Evolutionary conservation across 345 rosid genomes (phyloP), one percentile per base, ranked within the genome.

Genomic region (Streptanthus diversifolius): DNA sequence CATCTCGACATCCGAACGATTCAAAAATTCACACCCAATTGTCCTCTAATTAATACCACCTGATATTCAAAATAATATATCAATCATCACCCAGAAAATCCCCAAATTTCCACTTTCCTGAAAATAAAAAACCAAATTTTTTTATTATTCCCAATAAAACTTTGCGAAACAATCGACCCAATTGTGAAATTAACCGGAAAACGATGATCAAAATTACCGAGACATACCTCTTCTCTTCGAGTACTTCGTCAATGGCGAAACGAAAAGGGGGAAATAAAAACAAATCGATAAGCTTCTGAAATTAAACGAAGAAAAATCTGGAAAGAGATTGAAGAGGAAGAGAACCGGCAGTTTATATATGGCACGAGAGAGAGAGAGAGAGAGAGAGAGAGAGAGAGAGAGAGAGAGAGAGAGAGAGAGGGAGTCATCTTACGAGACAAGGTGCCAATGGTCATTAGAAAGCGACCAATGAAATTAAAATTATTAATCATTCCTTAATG

Each of bases 161-260:
- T 13, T 14, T 13, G 5, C 58, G 13, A 29, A 54, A n/a, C 37
- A 54, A 54, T 54, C 60, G 60, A 8, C 5, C 3, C 37, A 54
- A 54, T 29, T 27, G 12, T 15, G 21, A n/a, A 29, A 29, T 54
- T 54, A 54, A 54, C 21, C 59, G 59, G 36, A 15, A 29, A 29
- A 29, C 7, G n/a, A 30, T 1, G 60, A 54, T 7, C 19, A 3
- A 25, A 32, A 27, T 53, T 8, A 51, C 13, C 4, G 58, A 52
- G 56, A 27, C 19, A 53, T 53, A 53, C 59, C 18, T 54, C 0
- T 29, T 14, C 18, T 54, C 0, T 29, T 14, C 19, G 58, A 53
- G 58, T 1, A 52, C 36, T 53, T 54, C 12, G 60, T 54, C 21
- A 54, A 54, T 54, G 60, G 60, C 60, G 60, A 15, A 54, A 54